phyloP scores from a whole-genome alignment of 306 rosid species.

The Morella rubra region DNA sequence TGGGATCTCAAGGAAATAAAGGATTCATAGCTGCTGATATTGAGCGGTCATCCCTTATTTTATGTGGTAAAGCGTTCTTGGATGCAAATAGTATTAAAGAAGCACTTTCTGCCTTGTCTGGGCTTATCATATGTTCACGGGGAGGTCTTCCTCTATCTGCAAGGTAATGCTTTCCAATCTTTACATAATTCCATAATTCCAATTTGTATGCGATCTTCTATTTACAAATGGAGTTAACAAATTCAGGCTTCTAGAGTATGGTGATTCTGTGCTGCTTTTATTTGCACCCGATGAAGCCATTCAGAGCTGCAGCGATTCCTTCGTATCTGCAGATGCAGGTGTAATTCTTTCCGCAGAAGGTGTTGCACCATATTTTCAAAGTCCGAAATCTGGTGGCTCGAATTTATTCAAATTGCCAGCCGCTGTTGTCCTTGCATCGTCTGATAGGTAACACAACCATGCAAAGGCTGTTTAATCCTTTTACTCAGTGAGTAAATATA shows the following conservation, averaged over 20 bases:
- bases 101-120: conserved; percentile 43
- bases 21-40: conserved; percentile 50
- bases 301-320: conserved; percentile 33
- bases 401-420: conserved; percentile 37
- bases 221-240: conserved; percentile 19
- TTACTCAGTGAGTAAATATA: not conserved
- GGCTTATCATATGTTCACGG: conserved; percentile 42
- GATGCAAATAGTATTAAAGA: conserved; percentile 38
- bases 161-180: conserved; percentile 25
- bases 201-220: not conserved
- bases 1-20: conserved; percentile 33
- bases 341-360: conserved; percentile 42
- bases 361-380: conserved; percentile 33
- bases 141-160: conserved; percentile 50
- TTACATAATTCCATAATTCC: not conserved
- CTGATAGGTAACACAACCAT: conserved; percentile 39
- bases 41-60: conserved; percentile 42
- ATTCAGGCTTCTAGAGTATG: conserved; percentile 47
- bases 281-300: conserved; percentile 40
- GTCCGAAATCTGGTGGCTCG: conserved; percentile 25
- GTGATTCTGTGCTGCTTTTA: conserved; percentile 38
- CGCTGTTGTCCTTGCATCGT: conserved; percentile 40
- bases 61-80: conserved; percentile 50
- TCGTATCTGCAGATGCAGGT: conserved; percentile 45
- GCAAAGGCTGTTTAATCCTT: conserved; percentile 1